Evolutionary conservation across 2,329 filamentous ascomycete species (phyloP).

Genomic region (Colletotrichum agaves): DNA sequence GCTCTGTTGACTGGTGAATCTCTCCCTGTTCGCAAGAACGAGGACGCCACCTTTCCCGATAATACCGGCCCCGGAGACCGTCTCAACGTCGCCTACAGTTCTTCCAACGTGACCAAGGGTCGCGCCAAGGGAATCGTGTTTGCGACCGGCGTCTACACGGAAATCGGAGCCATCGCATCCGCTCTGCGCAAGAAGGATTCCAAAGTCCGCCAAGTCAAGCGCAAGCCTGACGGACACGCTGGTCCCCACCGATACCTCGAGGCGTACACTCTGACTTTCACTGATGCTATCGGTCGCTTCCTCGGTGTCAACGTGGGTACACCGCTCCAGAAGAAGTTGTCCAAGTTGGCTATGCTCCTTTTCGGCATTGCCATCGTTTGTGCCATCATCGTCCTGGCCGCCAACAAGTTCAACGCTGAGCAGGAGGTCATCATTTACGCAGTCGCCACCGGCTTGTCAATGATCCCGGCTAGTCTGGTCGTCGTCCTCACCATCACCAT

Average conservation of each 20-base stretch:
- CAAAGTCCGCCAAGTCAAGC: constrained; percentile 55
- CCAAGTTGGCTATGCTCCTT: constrained; percentile 70
- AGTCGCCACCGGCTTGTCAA: constrained; percentile 67
- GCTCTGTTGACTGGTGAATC: constrained; percentile 72
- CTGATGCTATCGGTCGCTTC: constrained; percentile 68
- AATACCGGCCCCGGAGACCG: constrained; percentile 69
- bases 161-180: constrained; percentile 72
- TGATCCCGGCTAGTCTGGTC: constrained; percentile 72
- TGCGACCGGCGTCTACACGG: constrained; percentile 68
- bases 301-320: constrained; percentile 74
- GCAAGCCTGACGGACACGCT: constrained; percentile 57
- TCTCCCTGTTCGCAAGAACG: constrained; percentile 65
- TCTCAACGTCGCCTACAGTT: constrained; percentile 70
- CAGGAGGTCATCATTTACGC: constrained; percentile 72
- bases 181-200: constrained; percentile 65
- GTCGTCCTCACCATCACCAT: constrained; percentile 76
- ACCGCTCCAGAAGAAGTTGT: constrained; percentile 73
- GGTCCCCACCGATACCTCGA: constrained; percentile 58
- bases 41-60: constrained; percentile 58
- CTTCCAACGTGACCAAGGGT: constrained; percentile 71
- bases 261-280: constrained; percentile 54
- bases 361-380: constrained; percentile 72
- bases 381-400: constrained; percentile 72
- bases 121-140: constrained; percentile 69
- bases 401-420: constrained; percentile 62